Evolutionary conservation across 192 early-diverging fungal genomes (phyloP).

Genomic region (Coemansia sp.): DNA sequence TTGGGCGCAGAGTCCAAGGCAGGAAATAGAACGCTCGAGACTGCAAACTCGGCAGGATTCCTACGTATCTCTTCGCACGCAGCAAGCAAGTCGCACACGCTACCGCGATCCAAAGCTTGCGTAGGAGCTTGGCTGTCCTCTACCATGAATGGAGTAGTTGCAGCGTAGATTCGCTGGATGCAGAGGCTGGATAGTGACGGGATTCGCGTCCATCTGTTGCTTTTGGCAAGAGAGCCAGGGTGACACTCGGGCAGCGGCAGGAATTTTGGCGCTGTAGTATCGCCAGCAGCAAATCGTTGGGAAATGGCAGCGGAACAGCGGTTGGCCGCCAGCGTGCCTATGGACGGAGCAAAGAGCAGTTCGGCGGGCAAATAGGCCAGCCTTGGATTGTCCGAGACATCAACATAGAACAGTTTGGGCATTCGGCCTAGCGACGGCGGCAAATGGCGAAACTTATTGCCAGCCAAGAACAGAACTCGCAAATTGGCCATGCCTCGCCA

Average conservation of each 20-base stretch:
- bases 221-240: not conserved
- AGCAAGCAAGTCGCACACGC: not conserved
- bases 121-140: not conserved
- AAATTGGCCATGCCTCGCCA: constrained; percentile 20
- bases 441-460: constrained; percentile 25
- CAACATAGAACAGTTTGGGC: constrained; percentile 39
- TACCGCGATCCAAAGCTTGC: not conserved
- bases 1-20: constrained; percentile 5
- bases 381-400: constrained; percentile 33
- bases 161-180: constrained; percentile 2
- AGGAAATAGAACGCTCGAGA: constrained; percentile 9
- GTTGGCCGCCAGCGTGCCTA: constrained; percentile 31
- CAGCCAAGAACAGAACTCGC: constrained; percentile 38
- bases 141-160: not conserved
- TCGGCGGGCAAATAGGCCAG: constrained; percentile 27
- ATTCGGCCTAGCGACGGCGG: constrained; percentile 33
- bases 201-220: not conserved
- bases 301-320: constrained; percentile 15
- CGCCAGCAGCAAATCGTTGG: not conserved
- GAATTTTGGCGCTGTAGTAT: not conserved
- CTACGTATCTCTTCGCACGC: constrained; percentile 27
- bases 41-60: constrained; percentile 15
- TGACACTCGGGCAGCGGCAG: not conserved
- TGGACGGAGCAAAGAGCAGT: constrained; percentile 17
- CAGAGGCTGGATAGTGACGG: constrained; percentile 25